phyloP scores from a whole-genome alignment of 2,329 filamentous ascomycete genomes.

The Setomelanomma holmii region DNA sequence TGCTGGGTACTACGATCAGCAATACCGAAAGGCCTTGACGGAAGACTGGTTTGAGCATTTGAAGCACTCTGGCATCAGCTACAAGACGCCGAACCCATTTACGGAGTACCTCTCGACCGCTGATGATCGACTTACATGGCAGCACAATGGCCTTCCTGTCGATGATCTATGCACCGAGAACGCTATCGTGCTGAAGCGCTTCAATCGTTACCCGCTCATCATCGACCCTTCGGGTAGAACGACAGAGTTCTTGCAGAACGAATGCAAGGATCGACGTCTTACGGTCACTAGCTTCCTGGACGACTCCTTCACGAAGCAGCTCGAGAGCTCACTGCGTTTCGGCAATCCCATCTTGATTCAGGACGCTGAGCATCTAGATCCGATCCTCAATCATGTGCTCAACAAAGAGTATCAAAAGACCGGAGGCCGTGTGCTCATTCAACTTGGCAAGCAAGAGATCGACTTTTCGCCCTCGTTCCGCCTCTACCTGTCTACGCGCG shows the following conservation, averaged over 20 bases:
- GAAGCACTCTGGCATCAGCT: conserved; percentile 87
- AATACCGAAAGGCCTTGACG: conserved; percentile 96
- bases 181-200: conserved; percentile 94
- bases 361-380: conserved; percentile 95
- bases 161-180: conserved; percentile 99
- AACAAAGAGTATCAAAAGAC: conserved; percentile 99
- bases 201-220: conserved; percentile 97
- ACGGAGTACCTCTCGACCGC: conserved; percentile 97
- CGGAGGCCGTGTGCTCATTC: conserved; percentile 95
- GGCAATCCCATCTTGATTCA: conserved; percentile 98
- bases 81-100: conserved; percentile 91
- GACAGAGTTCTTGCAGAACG: conserved; percentile 92
- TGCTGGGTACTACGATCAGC: conserved; percentile 95
- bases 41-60: conserved; percentile 98
- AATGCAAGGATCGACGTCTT: conserved; percentile 90
- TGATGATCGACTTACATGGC: conserved; percentile 93
- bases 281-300: conserved; percentile 98
- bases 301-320: conserved; percentile 95
- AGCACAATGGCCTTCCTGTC: conserved; percentile 89
- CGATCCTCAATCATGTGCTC: conserved; percentile 95
- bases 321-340: conserved; percentile 95
- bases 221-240: conserved; percentile 96
- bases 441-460: conserved; percentile 98
- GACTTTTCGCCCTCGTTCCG: conserved; percentile 98
- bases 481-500: conserved; percentile 91